Evolutionary conservation across 148 eudicot species (phyloP).

Genomic region (Diospyros lotus): DNA sequence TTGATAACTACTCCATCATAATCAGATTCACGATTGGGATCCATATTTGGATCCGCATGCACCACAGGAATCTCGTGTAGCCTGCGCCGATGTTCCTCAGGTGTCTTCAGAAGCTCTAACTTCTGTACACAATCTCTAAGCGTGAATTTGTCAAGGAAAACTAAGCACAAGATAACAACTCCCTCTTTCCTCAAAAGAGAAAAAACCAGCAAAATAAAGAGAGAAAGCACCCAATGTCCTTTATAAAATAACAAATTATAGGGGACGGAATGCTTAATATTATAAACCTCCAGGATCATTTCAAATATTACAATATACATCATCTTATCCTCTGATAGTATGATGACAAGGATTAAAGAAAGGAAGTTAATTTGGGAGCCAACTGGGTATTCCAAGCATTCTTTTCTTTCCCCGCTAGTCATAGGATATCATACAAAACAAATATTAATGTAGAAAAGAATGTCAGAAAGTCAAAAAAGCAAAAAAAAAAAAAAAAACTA

Average conservation of each 20-base stretch:
- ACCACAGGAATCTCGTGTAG: slow-evolving; percentile 64
- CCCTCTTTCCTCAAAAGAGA: neutral
- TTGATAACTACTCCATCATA: slow-evolving; percentile 43
- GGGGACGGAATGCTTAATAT: neutral
- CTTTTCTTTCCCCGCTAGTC: neutral
- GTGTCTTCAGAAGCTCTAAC: slow-evolving; percentile 71
- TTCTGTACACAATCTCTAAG: slow-evolving; percentile 79
- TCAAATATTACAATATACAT: neutral
- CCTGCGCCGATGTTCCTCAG: slow-evolving; percentile 75
- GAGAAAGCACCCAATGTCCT: neutral
- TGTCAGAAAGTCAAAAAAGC: neutral
- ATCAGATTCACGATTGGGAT: slow-evolving; percentile 78
- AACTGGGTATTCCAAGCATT: neutral
- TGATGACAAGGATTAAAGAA: neutral
- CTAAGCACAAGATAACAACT: slow-evolving; percentile 2
- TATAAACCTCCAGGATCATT: neutral
- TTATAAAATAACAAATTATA: neutral
- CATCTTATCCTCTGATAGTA: neutral
- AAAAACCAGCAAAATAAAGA: neutral
- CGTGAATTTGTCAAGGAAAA: slow-evolving; percentile 75
- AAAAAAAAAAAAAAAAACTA: neutral
- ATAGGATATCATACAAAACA: neutral
- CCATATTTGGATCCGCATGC: slow-evolving; percentile 84
- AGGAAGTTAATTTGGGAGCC: neutral
- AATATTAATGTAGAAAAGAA: neutral